phyloP scores from a whole-genome alignment of 75 land plant genomes.

The Adiantum capillusveneris region DNA sequence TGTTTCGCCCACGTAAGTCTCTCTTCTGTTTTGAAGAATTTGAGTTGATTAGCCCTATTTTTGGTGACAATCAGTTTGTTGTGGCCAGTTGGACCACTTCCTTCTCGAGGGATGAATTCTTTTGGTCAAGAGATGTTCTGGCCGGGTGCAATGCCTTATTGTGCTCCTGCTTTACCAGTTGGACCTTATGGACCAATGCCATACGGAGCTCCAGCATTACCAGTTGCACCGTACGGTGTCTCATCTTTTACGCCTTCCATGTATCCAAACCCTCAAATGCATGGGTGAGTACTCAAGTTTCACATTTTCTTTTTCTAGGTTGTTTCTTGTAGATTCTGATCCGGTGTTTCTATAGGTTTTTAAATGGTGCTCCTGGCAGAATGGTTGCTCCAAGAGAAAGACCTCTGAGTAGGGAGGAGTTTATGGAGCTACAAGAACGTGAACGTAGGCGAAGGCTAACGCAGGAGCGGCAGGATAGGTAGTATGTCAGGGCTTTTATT shows the following conservation, averaged over 20 bases:
- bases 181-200: conserved; percentile 51
- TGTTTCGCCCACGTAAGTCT: conserved; percentile 45
- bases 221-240: conserved; percentile 38
- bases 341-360: conserved; percentile 5
- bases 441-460: conserved; percentile 28
- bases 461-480: conserved; percentile 35
- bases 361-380: conserved; percentile 17
- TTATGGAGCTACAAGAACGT: conserved; percentile 42
- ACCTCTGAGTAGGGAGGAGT: conserved; percentile 48
- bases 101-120: conserved; percentile 36
- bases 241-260: conserved; percentile 52
- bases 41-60: neutral
- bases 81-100: conserved; percentile 29
- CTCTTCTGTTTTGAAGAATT: conserved; percentile 1
- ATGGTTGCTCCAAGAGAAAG: conserved; percentile 30
- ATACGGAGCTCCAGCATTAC: conserved; percentile 43
- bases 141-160: conserved; percentile 34
- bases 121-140: conserved; percentile 46
- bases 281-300: conserved; percentile 36
- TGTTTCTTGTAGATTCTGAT: neutral
- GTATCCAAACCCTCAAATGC: conserved; percentile 46
- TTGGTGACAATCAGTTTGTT: too few relatives aligned
- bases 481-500: neutral
- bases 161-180: conserved; percentile 8
- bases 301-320: neutral